Percentiles rank a stretch among this genome's conserved stretches.
Conservation (phyloP, 768 basidiomycete species). For the Bullera alba region DNA sequence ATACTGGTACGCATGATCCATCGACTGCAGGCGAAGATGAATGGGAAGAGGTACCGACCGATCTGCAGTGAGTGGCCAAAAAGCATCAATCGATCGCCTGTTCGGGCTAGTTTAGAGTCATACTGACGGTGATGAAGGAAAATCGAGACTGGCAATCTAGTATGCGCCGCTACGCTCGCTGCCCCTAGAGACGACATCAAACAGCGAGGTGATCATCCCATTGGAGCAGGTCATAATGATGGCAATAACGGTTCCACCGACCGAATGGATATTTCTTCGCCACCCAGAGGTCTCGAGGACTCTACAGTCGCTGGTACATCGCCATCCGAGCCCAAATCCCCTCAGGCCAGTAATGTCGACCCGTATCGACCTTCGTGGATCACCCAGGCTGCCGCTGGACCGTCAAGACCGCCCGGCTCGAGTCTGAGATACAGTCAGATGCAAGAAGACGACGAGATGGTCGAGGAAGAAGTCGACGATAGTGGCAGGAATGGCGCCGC, state of each 20-base stretch:
- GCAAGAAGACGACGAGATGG: background rate
- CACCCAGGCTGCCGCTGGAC: background rate
- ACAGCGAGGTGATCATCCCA: background rate
- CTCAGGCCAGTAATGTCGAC: background rate
- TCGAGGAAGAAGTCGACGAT: background rate
- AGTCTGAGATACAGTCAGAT: too few relatives aligned
- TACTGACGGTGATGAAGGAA: constrained; percentile 2
- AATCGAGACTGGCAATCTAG: constrained; percentile 24
- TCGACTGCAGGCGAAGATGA: constrained; percentile 19
- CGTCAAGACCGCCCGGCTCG: background rate
- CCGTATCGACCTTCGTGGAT: background rate
- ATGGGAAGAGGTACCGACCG: constrained; percentile 20
- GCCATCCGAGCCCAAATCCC: background rate
- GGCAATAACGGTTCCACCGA: background rate
- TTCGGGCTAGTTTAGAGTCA: too few relatives aligned
- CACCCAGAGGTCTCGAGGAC: background rate
- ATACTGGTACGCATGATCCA: too few relatives aligned
- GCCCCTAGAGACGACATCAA: background rate
- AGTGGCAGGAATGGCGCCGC: too few relatives aligned
- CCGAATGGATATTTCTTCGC: background rate
- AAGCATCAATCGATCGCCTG: too few relatives aligned
- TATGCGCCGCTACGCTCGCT: constrained; percentile 25
- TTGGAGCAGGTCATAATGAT: background rate
- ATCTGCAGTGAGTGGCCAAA: background rate
- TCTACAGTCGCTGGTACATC: background rate